Evolutionary conservation across 2,329 filamentous ascomycete species (phyloP).

Genomic region (Aphanoascus verrucosus): DNA sequence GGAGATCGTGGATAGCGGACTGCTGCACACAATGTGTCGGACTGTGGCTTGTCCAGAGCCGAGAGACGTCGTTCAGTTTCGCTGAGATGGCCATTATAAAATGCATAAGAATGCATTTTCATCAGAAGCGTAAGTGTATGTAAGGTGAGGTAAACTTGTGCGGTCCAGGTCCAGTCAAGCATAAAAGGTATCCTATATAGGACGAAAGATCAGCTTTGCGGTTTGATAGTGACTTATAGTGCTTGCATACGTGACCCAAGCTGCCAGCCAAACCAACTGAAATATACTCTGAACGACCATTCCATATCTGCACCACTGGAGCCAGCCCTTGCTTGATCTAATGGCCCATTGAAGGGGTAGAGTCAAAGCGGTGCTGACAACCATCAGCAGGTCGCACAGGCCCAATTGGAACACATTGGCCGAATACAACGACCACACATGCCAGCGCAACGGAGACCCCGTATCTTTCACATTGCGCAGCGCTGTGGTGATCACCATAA

Average conservation of each 20-base stretch:
- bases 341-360: constrained; percentile 63
- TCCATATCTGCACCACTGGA: constrained; percentile 69
- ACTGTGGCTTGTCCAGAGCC: constrained; percentile 67
- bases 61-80: constrained; percentile 73
- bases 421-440: constrained; percentile 81
- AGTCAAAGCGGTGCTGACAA: constrained; percentile 58
- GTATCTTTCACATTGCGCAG: constrained; percentile 89
- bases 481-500: constrained; percentile 95
- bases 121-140: constrained; percentile 88
- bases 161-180: constrained; percentile 89
- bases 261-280: constrained; percentile 63
- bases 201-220: not conserved
- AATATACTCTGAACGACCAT: constrained; percentile 72
- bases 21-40: constrained; percentile 53
- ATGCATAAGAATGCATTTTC: constrained; percentile 98
- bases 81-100: constrained; percentile 92
- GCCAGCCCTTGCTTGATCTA: constrained; percentile 43
- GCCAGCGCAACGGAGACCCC: constrained; percentile 69
- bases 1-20: constrained; percentile 58
- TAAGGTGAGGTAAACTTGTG: constrained; percentile 86
- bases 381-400: constrained; percentile 76
- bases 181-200: constrained; percentile 43
- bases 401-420: constrained; percentile 81
- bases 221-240: constrained; percentile 18
- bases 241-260: constrained; percentile 54